phyloP scores from a whole-genome alignment of 2,329 filamentous ascomycete species.

The Aspergillus awamori region DNA sequence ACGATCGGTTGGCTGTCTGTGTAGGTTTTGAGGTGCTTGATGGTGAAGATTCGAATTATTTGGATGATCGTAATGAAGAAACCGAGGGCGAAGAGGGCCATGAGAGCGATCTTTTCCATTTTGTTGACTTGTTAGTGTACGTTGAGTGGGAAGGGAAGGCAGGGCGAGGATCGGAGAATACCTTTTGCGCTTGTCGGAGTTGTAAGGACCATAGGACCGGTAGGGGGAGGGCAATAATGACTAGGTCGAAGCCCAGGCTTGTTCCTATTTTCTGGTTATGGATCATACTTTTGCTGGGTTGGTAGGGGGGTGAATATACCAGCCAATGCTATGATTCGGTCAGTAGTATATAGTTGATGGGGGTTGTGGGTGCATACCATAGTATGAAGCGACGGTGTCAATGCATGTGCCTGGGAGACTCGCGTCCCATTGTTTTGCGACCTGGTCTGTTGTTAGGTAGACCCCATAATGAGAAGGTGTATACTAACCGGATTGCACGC shows the following conservation, averaged over 20 bases:
- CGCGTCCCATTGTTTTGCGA: not conserved
- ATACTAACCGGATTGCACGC: conserved; percentile 33
- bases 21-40: conserved; percentile 49
- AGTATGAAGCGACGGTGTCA: conserved; percentile 48
- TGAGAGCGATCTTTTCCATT: conserved; percentile 42
- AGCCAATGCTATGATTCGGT: conserved; percentile 10
- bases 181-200: conserved; percentile 23
- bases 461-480: not conserved
- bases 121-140: not conserved
- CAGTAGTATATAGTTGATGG: not conserved
- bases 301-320: not conserved
- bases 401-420: conserved; percentile 46
- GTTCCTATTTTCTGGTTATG: conserved; percentile 18
- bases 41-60: conserved; percentile 55
- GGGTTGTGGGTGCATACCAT: conserved; percentile 25
- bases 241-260: conserved; percentile 26
- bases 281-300: not conserved
- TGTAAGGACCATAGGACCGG: conserved; percentile 27
- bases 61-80: conserved; percentile 56
- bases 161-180: not conserved
- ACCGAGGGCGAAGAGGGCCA: conserved; percentile 53
- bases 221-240: conserved; percentile 30
- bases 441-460: not conserved
- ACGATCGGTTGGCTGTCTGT: conserved; percentile 49
- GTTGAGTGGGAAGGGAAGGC: not conserved